These are phyloP conservation scores for Ophiobolus disseminans DNA, from an alignment of 2,329 filamentous ascomycete genomes.

Conservation along the genomic window DNA sequence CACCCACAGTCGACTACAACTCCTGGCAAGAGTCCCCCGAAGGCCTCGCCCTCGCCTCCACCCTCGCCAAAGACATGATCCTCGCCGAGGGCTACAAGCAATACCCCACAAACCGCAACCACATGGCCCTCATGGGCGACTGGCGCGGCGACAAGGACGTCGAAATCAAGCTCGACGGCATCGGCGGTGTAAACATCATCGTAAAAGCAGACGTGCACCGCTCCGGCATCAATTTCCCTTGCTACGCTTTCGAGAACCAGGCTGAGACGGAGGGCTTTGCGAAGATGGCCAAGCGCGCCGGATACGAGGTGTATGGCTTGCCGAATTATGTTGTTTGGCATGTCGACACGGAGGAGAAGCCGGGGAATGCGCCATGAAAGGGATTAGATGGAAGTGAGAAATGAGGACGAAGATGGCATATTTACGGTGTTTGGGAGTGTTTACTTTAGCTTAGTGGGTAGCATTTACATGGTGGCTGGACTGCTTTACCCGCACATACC, in stretches of 20 bases:
- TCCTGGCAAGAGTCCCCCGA: slow-evolving; percentile 96
- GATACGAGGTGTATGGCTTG: slow-evolving; percentile 88
- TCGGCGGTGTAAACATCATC: slow-evolving; percentile 95
- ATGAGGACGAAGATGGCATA: background rate
- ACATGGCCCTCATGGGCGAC: slow-evolving; percentile 91
- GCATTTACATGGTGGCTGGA: slow-evolving; percentile 5
- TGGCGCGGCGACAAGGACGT: slow-evolving; percentile 91
- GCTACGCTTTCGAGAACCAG: slow-evolving; percentile 97
- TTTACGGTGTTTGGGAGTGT: background rate
- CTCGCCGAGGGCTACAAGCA: slow-evolving; percentile 96
- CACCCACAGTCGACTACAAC: slow-evolving; percentile 85
- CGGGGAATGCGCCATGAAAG: slow-evolving; percentile 65
- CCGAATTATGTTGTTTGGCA: slow-evolving; percentile 99
- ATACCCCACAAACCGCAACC: slow-evolving; percentile 85
- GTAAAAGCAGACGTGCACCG: slow-evolving; percentile 98
- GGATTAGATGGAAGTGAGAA: background rate
- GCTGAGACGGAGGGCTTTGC: slow-evolving; percentile 98
- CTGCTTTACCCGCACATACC: slow-evolving; percentile 2
- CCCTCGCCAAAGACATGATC: slow-evolving; percentile 78
- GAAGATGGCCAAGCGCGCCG: slow-evolving; percentile 96
- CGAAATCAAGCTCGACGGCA: slow-evolving; percentile 90
- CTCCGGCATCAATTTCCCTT: slow-evolving; percentile 96
- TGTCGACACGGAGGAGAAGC: slow-evolving; percentile 94
- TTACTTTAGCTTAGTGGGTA: background rate
- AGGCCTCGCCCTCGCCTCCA: slow-evolving; percentile 74